Percentiles rank a stretch among this genome's conserved stretches.
phyloP scores from a whole-genome alignment of 192 early-diverging fungal species.

The Backusella macrospora region DNA sequence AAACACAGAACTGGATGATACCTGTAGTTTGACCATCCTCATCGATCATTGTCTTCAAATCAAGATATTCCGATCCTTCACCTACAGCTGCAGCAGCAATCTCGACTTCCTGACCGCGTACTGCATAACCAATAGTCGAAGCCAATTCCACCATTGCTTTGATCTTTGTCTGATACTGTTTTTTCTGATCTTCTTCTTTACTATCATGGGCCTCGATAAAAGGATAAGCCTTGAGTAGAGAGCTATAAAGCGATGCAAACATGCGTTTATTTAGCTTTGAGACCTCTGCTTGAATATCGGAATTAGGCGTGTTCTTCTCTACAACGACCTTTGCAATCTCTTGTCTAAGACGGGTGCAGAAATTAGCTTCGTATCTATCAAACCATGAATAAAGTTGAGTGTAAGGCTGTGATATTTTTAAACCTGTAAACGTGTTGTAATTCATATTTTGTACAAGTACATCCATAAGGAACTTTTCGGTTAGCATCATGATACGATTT shows the following conservation, averaged over 20 bases:
- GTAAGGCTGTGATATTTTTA: constrained; percentile 23
- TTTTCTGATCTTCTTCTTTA: constrained; percentile 23
- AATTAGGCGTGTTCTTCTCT: neutral
- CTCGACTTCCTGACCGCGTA: constrained; percentile 43
- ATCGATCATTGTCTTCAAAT: constrained; percentile 34
- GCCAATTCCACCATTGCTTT: constrained; percentile 30
- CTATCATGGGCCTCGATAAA: constrained; percentile 34
- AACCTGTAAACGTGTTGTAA: constrained; percentile 44
- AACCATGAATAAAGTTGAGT: constrained; percentile 23
- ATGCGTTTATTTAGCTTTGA: constrained; percentile 13
- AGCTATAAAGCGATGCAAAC: constrained; percentile 26
- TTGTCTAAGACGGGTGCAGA: constrained; percentile 37
- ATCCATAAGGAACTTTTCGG: constrained; percentile 59
- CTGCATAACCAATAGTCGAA: constrained; percentile 28
- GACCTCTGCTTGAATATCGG: constrained; percentile 21
- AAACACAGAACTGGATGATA: constrained; percentile 38
- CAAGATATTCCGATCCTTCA: constrained; percentile 25
- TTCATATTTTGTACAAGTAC: constrained; percentile 49
- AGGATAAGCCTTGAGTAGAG: constrained; percentile 32
- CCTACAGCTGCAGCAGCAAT: constrained; percentile 35
- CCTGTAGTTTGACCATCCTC: constrained; percentile 38
- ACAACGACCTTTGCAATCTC: constrained; percentile 35
- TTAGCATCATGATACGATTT: constrained; percentile 48
- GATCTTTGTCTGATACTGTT: constrained; percentile 29
- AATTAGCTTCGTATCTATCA: constrained; percentile 29